A percentile compares a stretch with the other conserved stretches of the same genome.
Evolutionary conservation across 208 protist species (phyloP).

Genomic region (Wallacemonas sp.): DNA sequence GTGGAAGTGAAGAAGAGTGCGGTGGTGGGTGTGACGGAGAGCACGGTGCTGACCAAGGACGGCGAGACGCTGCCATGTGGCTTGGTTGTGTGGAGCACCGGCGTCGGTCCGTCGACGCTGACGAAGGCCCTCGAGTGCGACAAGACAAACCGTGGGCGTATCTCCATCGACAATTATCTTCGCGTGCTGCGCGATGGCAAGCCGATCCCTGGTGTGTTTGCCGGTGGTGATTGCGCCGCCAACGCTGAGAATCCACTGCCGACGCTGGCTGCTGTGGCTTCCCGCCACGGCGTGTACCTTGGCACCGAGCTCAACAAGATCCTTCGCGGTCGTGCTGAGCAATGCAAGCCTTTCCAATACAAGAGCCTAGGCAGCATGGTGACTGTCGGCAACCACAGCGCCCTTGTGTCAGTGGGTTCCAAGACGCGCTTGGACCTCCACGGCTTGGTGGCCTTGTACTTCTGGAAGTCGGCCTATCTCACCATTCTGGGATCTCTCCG

Average conservation of each 20-base stretch:
- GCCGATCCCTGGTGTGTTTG: conserved; percentile 74
- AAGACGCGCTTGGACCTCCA: conserved; percentile 57
- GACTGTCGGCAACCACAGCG: conserved; percentile 60
- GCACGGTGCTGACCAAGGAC: conserved; percentile 69
- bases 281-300: conserved; percentile 80
- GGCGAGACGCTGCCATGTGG: conserved; percentile 59
- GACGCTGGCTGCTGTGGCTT: conserved; percentile 77
- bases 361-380: conserved; percentile 83
- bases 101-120: conserved; percentile 74
- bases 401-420: conserved; percentile 65
- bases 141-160: conserved; percentile 61
- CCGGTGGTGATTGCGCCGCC: conserved; percentile 84
- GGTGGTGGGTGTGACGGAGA: conserved; percentile 71
- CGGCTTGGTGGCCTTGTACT: conserved; percentile 72
- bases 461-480: conserved; percentile 88
- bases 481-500: conserved; percentile 80
- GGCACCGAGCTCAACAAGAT: conserved; percentile 65
- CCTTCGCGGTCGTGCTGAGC: conserved; percentile 1
- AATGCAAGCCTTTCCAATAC: conserved; percentile 61
- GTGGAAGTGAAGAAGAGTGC: conserved; percentile 67
- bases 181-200: conserved; percentile 65
- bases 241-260: conserved; percentile 56
- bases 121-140: conserved; percentile 74
- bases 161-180: conserved; percentile 68
- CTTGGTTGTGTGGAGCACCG: conserved; percentile 88